Conservation (phyloP, 768 basidiomycete species). For the Russula griseocarnosa region DNA sequence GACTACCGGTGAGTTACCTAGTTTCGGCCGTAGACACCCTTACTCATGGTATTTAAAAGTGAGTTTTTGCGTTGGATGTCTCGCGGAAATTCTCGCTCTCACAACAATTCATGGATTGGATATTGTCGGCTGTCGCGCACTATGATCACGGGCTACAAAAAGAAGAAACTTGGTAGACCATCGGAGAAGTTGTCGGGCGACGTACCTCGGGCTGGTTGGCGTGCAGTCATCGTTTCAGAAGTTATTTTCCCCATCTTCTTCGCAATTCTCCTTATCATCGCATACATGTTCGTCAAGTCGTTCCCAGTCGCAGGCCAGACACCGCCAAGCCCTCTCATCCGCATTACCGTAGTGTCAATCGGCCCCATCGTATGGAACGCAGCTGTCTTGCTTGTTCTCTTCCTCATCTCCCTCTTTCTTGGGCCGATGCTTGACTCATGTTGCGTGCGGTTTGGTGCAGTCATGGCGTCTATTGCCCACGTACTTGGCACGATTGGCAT, state of each 20-base stretch:
- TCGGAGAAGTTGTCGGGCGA: slow-evolving; percentile 97
- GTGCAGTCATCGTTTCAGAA: slow-evolving; percentile 83
- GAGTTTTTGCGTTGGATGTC: slow-evolving; percentile 99
- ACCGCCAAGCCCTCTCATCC: slow-evolving; percentile 81
- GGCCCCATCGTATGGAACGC: slow-evolving; percentile 97
- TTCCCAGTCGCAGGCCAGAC: slow-evolving; percentile 66
- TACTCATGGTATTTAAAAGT: slow-evolving; percentile 38
- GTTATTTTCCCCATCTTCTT: slow-evolving; percentile 81
- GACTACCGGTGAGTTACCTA: slow-evolving; percentile 69
- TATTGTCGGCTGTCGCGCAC: slow-evolving; percentile 98
- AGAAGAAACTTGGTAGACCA: slow-evolving; percentile 93
- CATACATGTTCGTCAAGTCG: slow-evolving; percentile 90
- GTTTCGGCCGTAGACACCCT: not conserved
- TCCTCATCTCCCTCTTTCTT: slow-evolving; percentile 87
- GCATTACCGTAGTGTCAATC: slow-evolving; percentile 87
- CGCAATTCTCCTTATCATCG: slow-evolving; percentile 81
- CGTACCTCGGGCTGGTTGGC: slow-evolving; percentile 90
- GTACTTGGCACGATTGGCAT: slow-evolving; percentile 76
- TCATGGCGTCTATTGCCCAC: slow-evolving; percentile 90
- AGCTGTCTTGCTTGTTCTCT: slow-evolving; percentile 77
- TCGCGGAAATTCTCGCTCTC: slow-evolving; percentile 93
- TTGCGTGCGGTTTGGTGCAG: slow-evolving; percentile 86
- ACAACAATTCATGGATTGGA: slow-evolving; percentile 98
- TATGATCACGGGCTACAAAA: slow-evolving; percentile 99
- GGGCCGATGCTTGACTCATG: slow-evolving; percentile 84